These are phyloP conservation scores for Pseudogymnoascus sp. DNA, from an alignment of 2,329 filamentous ascomycete species.

Conservation along the genomic window DNA sequence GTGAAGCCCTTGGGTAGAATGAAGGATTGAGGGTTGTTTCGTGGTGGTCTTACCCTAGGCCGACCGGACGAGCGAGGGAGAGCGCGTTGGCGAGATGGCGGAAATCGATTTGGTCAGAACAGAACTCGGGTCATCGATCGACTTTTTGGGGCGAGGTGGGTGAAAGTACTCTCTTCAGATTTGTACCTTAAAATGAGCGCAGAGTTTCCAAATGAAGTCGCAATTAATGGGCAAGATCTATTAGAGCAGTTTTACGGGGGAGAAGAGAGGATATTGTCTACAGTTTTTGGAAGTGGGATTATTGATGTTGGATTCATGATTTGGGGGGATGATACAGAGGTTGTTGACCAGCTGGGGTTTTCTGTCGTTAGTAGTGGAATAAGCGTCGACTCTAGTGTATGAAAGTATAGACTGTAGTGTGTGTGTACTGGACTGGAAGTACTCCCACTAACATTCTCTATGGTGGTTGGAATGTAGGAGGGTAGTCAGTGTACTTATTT, in stretches of 20 bases:
- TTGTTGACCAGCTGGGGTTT: background rate
- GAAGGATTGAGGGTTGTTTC: conserved; percentile 1
- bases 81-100: conserved; percentile 1
- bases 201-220: background rate
- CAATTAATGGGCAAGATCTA: background rate
- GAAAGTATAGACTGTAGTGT: background rate
- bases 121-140: background rate
- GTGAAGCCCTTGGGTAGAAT: background rate
- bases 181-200: background rate
- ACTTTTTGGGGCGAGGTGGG: background rate
- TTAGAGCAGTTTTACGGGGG: background rate
- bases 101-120: background rate
- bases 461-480: background rate
- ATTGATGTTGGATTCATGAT: background rate
- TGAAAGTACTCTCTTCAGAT: background rate
- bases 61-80: background rate
- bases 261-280: background rate
- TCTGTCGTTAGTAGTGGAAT: background rate
- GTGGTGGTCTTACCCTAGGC: conserved; percentile 1
- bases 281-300: background rate
- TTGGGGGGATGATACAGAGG: background rate
- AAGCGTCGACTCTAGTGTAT: background rate
- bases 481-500: background rate
- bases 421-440: background rate
- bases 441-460: background rate